A percentile compares a stretch with the other conserved stretches of the same genome.
phyloP scores from a whole-genome alignment of 2,329 filamentous ascomycete species.

The Neoscytalidium dimidiatum region DNA sequence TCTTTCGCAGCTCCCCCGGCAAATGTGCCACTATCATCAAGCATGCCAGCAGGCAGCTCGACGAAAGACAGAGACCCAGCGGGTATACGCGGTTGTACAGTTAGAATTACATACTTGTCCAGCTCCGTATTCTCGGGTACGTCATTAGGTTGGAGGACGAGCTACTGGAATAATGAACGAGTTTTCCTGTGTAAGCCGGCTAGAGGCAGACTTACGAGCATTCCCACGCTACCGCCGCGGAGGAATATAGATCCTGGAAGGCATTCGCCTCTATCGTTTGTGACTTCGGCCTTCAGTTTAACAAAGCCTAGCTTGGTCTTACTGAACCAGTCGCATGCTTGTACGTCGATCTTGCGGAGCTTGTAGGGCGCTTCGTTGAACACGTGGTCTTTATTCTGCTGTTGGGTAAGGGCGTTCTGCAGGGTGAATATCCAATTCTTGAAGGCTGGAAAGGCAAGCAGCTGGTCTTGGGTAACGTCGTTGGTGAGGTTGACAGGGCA shows the following conservation, averaged over 20 bases:
- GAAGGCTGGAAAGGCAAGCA: slow-evolving; percentile 56
- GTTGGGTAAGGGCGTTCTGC: slow-evolving; percentile 49
- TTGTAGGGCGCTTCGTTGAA: slow-evolving; percentile 55
- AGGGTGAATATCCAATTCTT: slow-evolving; percentile 56
- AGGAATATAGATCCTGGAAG: slow-evolving; percentile 60
- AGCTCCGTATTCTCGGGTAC: slow-evolving; percentile 41
- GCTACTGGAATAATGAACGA: slow-evolving; percentile 32
- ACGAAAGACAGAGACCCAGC: slow-evolving; percentile 56
- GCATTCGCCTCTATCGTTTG: slow-evolving; percentile 52
- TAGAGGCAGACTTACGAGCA: slow-evolving; percentile 45
- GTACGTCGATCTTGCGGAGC: slow-evolving; percentile 55
- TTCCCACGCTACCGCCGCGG: slow-evolving; percentile 59
- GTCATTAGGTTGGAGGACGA: slow-evolving; percentile 58
- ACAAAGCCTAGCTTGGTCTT: slow-evolving; percentile 56
- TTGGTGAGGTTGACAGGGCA: slow-evolving; percentile 46
- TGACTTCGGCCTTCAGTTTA: slow-evolving; percentile 57
- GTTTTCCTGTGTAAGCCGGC: not conserved
- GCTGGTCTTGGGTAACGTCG: slow-evolving; percentile 46
- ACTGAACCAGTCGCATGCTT: slow-evolving; percentile 57
- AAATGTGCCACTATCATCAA: slow-evolving; percentile 57
- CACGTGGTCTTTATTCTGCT: slow-evolving; percentile 48
- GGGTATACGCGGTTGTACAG: slow-evolving; percentile 59
- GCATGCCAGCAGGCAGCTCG: slow-evolving; percentile 63
- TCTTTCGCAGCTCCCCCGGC: slow-evolving; percentile 58
- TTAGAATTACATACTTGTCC: slow-evolving; percentile 55